Conservation (phyloP, 192 early-diverging fungal genomes). For the Mortierella claussenii region DNA sequence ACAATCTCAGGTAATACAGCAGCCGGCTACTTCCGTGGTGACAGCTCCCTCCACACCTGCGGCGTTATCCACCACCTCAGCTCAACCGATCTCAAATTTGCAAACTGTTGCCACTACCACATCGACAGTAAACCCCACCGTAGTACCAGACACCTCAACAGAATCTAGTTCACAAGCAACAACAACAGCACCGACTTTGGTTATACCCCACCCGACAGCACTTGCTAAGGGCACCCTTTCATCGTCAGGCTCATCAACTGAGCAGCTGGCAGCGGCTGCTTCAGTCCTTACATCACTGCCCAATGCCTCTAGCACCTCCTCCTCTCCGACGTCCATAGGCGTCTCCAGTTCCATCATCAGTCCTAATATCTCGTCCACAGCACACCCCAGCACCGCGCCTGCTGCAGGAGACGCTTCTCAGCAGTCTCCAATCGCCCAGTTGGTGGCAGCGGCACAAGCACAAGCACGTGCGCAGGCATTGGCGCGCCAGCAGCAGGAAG, state of each 20-base stretch:
- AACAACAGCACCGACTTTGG: constrained; percentile 7
- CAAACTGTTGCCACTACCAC: constrained; percentile 12
- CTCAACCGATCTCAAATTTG: constrained; percentile 7
- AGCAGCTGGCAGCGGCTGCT: neutral
- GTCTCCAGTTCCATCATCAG: neutral
- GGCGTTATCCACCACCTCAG: constrained; percentile 3
- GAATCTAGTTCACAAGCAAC: neutral
- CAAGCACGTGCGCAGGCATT: constrained; percentile 14
- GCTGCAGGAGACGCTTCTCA: neutral
- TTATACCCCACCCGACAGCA: constrained; percentile 28
- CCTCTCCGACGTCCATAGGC: neutral
- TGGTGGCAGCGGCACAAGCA: constrained; percentile 12
- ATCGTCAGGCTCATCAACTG: neutral
- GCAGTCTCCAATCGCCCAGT: constrained; percentile 15
- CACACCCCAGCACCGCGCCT: neutral
- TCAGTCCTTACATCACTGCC: neutral
- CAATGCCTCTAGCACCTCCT: neutral
- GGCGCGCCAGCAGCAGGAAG: neutral
- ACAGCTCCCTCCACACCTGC: neutral
- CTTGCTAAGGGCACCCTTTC: constrained; percentile 12
- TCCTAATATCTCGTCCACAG: no score
- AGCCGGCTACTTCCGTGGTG: neutral
- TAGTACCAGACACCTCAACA: neutral
- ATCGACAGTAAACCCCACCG: neutral
- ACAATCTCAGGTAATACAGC: no score